Evolutionary conservation across 176 grass and related monocot genomes (phyloP).

Genomic region (Aegilops bicornis): DNA sequence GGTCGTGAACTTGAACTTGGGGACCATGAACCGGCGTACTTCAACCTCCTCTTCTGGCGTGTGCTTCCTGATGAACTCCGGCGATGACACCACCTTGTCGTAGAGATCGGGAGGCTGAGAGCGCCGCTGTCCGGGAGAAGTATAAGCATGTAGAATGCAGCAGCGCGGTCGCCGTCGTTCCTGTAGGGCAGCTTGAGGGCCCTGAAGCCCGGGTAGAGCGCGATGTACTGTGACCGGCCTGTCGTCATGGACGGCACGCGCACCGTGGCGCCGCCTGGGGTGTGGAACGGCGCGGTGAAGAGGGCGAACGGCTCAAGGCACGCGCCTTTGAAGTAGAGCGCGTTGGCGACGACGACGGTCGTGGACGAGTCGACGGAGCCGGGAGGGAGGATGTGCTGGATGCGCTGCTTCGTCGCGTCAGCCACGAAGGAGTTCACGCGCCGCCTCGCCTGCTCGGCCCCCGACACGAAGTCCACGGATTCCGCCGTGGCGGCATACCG

Average conservation of each 20-base stretch:
- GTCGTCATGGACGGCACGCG: background rate
- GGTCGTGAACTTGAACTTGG: conserved; percentile 33
- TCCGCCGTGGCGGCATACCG: background rate
- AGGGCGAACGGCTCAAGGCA: background rate
- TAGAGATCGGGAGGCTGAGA: background rate
- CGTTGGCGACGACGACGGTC: conserved; percentile 18
- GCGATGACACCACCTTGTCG: conserved; percentile 1
- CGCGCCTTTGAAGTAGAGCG: background rate
- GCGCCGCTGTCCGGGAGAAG: background rate
- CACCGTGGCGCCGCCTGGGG: background rate
- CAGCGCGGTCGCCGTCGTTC: background rate
- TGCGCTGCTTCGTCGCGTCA: background rate
- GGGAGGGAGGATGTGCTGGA: background rate
- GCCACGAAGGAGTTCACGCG: background rate
- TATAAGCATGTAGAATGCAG: background rate
- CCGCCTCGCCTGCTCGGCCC: background rate
- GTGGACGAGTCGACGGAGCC: conserved; percentile 1
- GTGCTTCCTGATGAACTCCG: conserved; percentile 27
- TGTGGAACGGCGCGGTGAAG: background rate
- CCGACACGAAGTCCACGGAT: background rate
- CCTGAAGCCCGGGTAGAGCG: background rate
- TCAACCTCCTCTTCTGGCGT: background rate
- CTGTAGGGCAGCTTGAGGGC: background rate
- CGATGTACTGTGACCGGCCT: background rate
- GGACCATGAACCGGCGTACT: conserved; percentile 26